Percentiles rank a stretch among this genome's conserved stretches.
Evolutionary conservation across 768 basidiomycete genomes (phyloP).

Genomic region (Lactarius akahatsu): DNA sequence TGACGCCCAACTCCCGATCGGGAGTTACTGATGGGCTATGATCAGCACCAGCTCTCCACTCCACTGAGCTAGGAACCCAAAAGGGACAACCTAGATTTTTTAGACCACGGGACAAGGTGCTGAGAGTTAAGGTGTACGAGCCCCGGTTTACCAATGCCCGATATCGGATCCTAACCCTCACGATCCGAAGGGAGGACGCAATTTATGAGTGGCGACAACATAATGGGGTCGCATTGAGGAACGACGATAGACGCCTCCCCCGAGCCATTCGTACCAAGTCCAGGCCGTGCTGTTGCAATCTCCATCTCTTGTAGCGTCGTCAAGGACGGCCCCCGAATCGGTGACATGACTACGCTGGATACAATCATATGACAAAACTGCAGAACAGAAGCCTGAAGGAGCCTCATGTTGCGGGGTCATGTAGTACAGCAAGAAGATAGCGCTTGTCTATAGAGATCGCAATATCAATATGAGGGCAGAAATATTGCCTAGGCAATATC

Average conservation of each 20-base stretch:
- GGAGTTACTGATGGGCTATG: constrained; percentile 14
- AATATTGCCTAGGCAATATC: background rate
- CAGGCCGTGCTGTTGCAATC: background rate
- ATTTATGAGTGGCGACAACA: constrained; percentile 17
- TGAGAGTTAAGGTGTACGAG: constrained; percentile 18
- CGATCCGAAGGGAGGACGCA: background rate
- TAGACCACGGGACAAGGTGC: constrained; percentile 14
- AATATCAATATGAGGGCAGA: constrained; percentile 5
- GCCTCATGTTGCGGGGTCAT: constrained; percentile 51
- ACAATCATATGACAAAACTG: constrained; percentile 5
- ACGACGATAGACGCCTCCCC: background rate
- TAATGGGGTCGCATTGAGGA: background rate
- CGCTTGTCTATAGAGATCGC: constrained; percentile 55
- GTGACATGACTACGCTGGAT: constrained; percentile 7
- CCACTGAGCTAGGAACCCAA: constrained; percentile 10
- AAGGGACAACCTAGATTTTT: constrained; percentile 10
- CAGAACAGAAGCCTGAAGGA: background rate
- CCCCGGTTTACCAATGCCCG: constrained; percentile 14
- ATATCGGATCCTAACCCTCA: constrained; percentile 22
- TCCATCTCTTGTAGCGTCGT: constrained; percentile 5
- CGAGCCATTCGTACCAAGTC: constrained; percentile 9
- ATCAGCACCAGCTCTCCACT: constrained; percentile 15
- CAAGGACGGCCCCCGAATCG: background rate
- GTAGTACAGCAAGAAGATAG: constrained; percentile 80
- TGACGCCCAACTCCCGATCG: constrained; percentile 20